A percentile compares a stretch with the other conserved stretches of the same genome.
Conservation (phyloP, 495 filamentous ascomycete species). For the Xylaria telfairii region DNA sequence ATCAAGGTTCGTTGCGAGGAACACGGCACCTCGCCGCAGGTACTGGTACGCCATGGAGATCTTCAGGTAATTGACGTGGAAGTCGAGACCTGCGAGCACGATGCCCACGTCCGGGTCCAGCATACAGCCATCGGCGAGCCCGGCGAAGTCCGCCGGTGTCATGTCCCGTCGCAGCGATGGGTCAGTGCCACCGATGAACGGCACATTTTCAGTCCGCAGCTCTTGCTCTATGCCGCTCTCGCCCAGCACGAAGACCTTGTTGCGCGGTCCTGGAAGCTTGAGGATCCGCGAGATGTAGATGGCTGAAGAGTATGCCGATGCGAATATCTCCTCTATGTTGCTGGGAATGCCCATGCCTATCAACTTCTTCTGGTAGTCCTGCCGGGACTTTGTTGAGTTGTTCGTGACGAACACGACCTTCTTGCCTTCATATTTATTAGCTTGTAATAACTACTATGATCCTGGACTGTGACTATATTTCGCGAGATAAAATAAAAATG, state of each 20-base stretch:
- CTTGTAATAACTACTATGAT: neutral
- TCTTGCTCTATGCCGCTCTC: constrained; percentile 92
- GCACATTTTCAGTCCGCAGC: constrained; percentile 74
- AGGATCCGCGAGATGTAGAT: constrained; percentile 97
- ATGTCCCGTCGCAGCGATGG: constrained; percentile 76
- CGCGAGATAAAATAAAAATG: neutral
- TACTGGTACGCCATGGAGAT: constrained; percentile 83
- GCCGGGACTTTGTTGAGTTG: constrained; percentile 95
- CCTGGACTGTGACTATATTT: neutral
- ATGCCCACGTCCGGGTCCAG: constrained; percentile 88
- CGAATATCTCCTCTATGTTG: constrained; percentile 88
- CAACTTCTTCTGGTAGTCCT: constrained; percentile 91
- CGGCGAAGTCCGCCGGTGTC: constrained; percentile 75
- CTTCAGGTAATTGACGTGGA: constrained; percentile 94
- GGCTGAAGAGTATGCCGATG: constrained; percentile 90
- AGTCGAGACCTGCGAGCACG: constrained; percentile 89
- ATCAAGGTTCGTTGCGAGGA: constrained; percentile 93
- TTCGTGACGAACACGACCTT: constrained; percentile 96
- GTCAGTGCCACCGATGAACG: constrained; percentile 89
- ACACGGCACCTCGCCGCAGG: constrained; percentile 79
- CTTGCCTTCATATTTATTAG: constrained; percentile 66
- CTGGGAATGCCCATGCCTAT: constrained; percentile 80
- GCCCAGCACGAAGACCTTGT: constrained; percentile 92
- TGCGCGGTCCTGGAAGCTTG: constrained; percentile 73
- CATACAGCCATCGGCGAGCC: constrained; percentile 73